Conservation (phyloP, 306 rosid genomes). For the Prunus davidiana region DNA sequence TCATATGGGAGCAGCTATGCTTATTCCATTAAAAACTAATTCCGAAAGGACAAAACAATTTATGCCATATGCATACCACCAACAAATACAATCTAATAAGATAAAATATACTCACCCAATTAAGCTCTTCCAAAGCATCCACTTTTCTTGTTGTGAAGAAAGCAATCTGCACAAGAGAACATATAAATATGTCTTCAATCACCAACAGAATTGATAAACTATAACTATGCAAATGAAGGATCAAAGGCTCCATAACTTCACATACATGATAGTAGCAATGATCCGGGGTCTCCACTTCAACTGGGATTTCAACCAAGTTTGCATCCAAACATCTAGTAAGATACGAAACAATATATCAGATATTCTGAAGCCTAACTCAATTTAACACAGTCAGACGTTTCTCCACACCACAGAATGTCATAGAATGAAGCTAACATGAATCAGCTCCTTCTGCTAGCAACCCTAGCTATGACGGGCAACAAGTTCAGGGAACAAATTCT, state of each 20-base stretch:
- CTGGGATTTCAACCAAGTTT: constrained; percentile 81
- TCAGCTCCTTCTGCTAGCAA: background rate
- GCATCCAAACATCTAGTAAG: constrained; percentile 81
- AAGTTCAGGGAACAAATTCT: background rate
- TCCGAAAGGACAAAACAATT: constrained; percentile 3
- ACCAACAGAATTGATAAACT: constrained; percentile 16
- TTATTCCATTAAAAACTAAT: background rate
- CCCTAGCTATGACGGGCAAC: background rate
- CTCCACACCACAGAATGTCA: background rate
- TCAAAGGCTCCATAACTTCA: constrained; percentile 5
- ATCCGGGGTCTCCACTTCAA: constrained; percentile 74
- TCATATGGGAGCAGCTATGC: background rate
- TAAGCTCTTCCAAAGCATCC: constrained; percentile 82
- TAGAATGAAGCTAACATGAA: background rate
- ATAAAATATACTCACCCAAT: constrained; percentile 70
- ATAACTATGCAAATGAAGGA: constrained; percentile 8
- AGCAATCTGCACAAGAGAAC: constrained; percentile 64
- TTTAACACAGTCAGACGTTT: background rate
- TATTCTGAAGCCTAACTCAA: background rate
- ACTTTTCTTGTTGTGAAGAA: constrained; percentile 79
- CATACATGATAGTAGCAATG: constrained; percentile 76
- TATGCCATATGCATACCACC: constrained; percentile 16
- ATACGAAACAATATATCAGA: constrained; percentile 6
- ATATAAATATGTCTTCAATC: constrained; percentile 12
- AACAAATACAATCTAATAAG: constrained; percentile 19